Evolutionary conservation across 257 asterid species (phyloP).

Genomic region (Verbascum thapsus): DNA sequence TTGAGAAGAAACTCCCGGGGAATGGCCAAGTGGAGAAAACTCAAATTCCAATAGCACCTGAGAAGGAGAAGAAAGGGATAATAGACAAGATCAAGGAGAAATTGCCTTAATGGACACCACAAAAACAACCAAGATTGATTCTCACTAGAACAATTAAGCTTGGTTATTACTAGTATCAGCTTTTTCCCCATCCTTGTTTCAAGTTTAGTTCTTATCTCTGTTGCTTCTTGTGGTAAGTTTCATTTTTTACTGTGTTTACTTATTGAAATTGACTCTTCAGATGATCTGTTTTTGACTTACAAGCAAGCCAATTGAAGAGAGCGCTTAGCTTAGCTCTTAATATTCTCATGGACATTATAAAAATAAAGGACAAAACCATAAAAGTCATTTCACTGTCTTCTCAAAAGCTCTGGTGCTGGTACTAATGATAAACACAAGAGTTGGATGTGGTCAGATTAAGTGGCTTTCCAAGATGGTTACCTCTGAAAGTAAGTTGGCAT

Average conservation of each 20-base stretch:
- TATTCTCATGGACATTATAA: too few species aligned
- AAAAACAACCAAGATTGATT: constrained; percentile 15
- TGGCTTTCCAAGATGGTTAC: constrained; percentile 60
- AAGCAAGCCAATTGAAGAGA: too few species aligned
- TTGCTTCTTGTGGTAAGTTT: constrained; percentile 21
- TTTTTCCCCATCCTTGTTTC: not conserved
- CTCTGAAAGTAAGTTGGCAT: constrained; percentile 59
- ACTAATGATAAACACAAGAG: constrained; percentile 57
- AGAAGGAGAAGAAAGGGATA: constrained; percentile 48
- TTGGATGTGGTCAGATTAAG: constrained; percentile 42
- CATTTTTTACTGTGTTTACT: not conserved
- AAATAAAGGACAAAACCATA: too few species aligned
- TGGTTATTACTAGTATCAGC: not conserved
- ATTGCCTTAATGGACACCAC: constrained; percentile 46
- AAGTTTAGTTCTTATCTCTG: not conserved
- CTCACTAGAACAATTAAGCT: not conserved
- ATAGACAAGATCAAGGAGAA: constrained; percentile 51
- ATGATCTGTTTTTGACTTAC: not conserved
- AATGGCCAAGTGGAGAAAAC: constrained; percentile 28
- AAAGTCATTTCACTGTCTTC: too few species aligned
- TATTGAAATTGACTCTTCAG: not conserved
- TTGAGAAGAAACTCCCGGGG: constrained; percentile 49
- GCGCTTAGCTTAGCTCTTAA: too few species aligned
- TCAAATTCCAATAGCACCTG: constrained; percentile 28
- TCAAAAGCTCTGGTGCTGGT: not conserved